phyloP scores from a whole-genome alignment of 345 rosid species.

The Laguncularia racemosa region DNA sequence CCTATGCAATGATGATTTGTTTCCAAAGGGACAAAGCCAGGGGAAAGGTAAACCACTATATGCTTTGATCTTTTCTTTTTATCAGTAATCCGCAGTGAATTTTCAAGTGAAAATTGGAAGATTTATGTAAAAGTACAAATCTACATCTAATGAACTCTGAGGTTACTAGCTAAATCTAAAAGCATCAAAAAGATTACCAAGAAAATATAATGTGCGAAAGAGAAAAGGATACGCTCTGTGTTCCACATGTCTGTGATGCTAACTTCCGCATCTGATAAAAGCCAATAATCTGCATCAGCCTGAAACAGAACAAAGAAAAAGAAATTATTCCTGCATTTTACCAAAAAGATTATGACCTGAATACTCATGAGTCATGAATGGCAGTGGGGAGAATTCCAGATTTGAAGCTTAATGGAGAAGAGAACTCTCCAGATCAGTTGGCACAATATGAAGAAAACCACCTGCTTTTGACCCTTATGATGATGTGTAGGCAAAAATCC shows the following conservation, averaged over 20 bases:
- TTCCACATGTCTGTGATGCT: constrained; percentile 91
- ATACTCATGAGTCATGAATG: not conserved
- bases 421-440: not conserved
- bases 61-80: too few relatives aligned
- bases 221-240: constrained; percentile 66
- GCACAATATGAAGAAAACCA: not conserved
- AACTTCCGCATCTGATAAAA: constrained; percentile 77
- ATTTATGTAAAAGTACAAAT: not conserved
- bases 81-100: not conserved
- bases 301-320: constrained; percentile 1
- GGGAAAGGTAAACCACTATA: too few relatives aligned
- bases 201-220: not conserved
- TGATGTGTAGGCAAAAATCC: too few relatives aligned
- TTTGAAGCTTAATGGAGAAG: not conserved
- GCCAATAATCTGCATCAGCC: constrained; percentile 90
- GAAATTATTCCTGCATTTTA: not conserved
- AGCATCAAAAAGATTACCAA: too few relatives aligned
- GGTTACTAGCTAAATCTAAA: too few relatives aligned
- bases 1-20: too few relatives aligned
- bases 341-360: not conserved
- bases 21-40: too few relatives aligned
- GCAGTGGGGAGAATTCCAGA: not conserved
- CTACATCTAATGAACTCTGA: too few relatives aligned
- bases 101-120: not conserved
- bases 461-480: too few relatives aligned